Percentiles rank a stretch among this genome's conserved stretches.
Conservation (phyloP, 2,329 filamentous ascomycete genomes). For the Emergomyces africanus region DNA sequence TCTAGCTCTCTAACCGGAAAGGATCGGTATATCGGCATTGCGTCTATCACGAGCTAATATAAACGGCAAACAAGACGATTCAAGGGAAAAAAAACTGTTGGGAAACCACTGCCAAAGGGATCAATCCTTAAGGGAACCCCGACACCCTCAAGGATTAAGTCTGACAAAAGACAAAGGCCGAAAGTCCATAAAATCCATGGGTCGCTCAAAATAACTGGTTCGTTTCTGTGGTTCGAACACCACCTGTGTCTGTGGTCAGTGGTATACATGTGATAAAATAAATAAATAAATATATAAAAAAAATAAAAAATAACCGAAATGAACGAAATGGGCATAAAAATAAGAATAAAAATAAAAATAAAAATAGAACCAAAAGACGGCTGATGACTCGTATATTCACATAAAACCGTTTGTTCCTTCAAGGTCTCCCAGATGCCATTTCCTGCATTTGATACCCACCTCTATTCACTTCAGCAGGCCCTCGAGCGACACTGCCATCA, state of each 20-base stretch:
- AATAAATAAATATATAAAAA: background rate
- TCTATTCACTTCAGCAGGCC: background rate
- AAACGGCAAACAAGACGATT: background rate
- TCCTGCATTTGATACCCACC: background rate
- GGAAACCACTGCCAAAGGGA: no score
- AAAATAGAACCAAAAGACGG: no score
- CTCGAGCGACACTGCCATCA: background rate
- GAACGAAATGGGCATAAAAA: no score
- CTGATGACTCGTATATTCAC: background rate
- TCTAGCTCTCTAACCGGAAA: background rate
- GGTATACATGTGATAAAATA: background rate
- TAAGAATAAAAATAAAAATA: background rate
- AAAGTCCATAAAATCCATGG: background rate
- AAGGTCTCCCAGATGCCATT: background rate
- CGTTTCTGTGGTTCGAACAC: no score
- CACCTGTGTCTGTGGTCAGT: background rate
- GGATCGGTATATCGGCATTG: background rate
- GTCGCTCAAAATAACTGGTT: background rate
- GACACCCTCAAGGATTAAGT: no score
- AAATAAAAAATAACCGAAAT: no score
- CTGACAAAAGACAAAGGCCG: no score
- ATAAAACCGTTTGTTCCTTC: background rate
- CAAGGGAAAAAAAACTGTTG: background rate
- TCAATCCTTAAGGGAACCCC: no score
- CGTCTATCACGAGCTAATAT: conserved; percentile 11